phyloP scores from a whole-genome alignment of 2,329 filamentous ascomycete genomes.

The Phialocephala subalpina region DNA sequence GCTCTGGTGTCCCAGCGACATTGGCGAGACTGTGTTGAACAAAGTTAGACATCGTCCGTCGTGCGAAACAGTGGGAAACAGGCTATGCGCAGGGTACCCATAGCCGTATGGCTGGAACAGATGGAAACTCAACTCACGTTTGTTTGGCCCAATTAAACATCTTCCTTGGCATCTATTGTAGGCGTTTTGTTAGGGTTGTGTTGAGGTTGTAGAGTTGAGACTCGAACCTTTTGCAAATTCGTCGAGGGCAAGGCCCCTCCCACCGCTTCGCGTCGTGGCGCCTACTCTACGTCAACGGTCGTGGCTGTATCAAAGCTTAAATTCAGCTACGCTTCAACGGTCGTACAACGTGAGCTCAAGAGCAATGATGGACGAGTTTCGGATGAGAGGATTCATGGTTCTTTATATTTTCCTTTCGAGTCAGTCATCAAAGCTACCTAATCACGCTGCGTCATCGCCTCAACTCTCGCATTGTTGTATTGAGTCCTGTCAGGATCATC shows the following conservation, averaged over 20 bases:
- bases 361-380: background rate
- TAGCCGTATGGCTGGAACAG: too few species aligned
- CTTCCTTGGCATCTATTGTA: slow-evolving; percentile 44
- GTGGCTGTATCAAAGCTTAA: slow-evolving; percentile 21
- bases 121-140: slow-evolving; percentile 65
- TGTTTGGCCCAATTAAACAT: slow-evolving; percentile 98
- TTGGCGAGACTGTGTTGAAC: slow-evolving; percentile 64
- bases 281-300: slow-evolving; percentile 29
- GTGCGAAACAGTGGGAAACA: too few species aligned
- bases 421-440: background rate
- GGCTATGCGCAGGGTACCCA: too few species aligned
- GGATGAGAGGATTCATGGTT: background rate
- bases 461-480: background rate
- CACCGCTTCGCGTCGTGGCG: slow-evolving; percentile 14
- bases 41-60: slow-evolving; percentile 28
- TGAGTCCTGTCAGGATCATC: too few species aligned
- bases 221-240: slow-evolving; percentile 8
- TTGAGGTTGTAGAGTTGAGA: background rate
- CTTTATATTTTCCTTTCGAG: slow-evolving; percentile 1
- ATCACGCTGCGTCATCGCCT: background rate
- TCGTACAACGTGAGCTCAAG: background rate
- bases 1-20: slow-evolving; percentile 95
- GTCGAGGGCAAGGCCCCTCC: background rate
- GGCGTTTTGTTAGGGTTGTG: slow-evolving; percentile 16
- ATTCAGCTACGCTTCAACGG: background rate